Base-by-base conservation (phyloP, 768 basidiomycete genomes). In the Chlorophyllum brunneum region DNA sequence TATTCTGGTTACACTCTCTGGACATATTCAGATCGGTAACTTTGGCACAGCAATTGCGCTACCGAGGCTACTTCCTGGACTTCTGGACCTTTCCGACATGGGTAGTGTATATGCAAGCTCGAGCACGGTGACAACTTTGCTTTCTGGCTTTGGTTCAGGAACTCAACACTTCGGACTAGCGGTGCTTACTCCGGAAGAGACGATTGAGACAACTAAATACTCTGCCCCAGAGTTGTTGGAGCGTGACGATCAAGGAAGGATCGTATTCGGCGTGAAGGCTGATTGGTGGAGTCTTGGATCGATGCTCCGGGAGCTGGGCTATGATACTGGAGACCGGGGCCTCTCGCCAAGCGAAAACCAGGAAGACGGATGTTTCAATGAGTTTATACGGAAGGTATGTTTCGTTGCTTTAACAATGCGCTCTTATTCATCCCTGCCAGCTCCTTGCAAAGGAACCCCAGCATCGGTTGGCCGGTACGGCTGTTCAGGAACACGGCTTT, bases 1-100 rank as follows among this genome's bases (percentile, higher is more conserved):
- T 62, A 70, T 88, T 22, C 71, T 86, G 50, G 70, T 81, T 55
- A 75, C 76, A 13, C 64, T 65, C 10, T 65, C 75, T 37, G 77
- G 77, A 15, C 74, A 75, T 41, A 66, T 66, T 15, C 75, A 85
- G 57, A 83, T 87, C 22, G 78, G 80, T 5, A 81, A 85, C 59
- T 83, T 85, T 63, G 81, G 82, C 13, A 78, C 82, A 31, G 80
- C 84, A 4, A 63, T 58, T 4, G 54, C 59, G 27, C 59, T 68
- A 41, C 66, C 61, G 34, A 46, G 23, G 4, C 31, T 46, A 4
- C 29, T 45, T 24, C 48, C 36, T 24, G 42, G 30, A 44, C 45
- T 18, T 46, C 31, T 38, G 6, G 44, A 46, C 10, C 44, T 54
- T 43, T 54, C 45, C 10, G 23, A 24, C 24, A 20, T 36, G 30